phyloP scores from a whole-genome alignment of 192 early-diverging fungal genomes.

The Paraglomus occultum region DNA sequence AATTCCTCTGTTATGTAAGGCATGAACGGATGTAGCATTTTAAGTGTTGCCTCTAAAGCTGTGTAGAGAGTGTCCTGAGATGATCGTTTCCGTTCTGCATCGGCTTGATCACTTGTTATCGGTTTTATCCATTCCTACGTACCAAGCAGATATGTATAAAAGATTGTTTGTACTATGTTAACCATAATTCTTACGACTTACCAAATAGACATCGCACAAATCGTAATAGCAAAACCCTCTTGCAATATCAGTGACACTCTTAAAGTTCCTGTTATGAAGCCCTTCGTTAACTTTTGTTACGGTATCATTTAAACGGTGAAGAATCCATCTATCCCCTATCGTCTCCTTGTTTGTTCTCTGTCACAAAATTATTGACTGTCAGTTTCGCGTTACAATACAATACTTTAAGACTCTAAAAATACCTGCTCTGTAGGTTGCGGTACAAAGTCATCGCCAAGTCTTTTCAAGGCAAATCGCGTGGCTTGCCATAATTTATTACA shows the following conservation, averaged over 20 bases:
- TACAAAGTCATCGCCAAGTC: slow-evolving; percentile 87
- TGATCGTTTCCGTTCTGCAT: slow-evolving; percentile 48
- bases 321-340: slow-evolving; percentile 90
- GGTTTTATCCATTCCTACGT: slow-evolving; percentile 81
- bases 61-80: slow-evolving; percentile 91
- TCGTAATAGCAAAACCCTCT: slow-evolving; percentile 97
- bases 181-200: slow-evolving; percentile 29
- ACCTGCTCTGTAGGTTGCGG: slow-evolving; percentile 53
- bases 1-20: slow-evolving; percentile 99
- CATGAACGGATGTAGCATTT: slow-evolving; percentile 97
- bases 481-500: slow-evolving; percentile 99
- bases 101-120: slow-evolving; percentile 55
- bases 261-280: slow-evolving; percentile 85
- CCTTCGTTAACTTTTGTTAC: slow-evolving; percentile 72
- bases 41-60: slow-evolving; percentile 88
- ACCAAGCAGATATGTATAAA: not conserved
- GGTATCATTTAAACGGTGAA: slow-evolving; percentile 84
- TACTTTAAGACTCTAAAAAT: not conserved
- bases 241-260: slow-evolving; percentile 82
- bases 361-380: slow-evolving; percentile 29
- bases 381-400: not conserved
- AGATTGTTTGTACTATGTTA: not conserved
- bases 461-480: slow-evolving; percentile 91
- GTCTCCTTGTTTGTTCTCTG: slow-evolving; percentile 75
- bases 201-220: slow-evolving; percentile 97